A percentile compares a stretch with the other conserved stretches of the same genome.
These are phyloP conservation scores for Dactylorhiza incarnata DNA, from an alignment of 106 monocot species.

Conservation along the genomic window DNA sequence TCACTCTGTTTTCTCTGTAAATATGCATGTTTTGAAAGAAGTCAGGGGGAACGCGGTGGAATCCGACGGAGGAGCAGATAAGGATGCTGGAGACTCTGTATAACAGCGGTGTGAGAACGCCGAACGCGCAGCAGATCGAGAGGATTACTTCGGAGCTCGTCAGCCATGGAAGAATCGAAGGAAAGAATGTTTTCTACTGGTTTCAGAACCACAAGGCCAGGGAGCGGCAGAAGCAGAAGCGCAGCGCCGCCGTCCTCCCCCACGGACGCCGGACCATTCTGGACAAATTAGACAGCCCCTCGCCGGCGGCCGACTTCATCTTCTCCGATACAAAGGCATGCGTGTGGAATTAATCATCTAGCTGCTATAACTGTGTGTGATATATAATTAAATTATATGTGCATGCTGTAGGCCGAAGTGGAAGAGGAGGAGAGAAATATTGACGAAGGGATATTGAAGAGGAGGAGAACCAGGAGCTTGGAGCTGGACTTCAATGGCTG, in stretches of 20 bases:
- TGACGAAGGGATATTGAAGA: not conserved
- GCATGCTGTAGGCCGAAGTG: not conserved
- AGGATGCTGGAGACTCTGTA: conserved; percentile 46
- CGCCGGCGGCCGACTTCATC: not conserved
- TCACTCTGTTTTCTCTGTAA: not conserved
- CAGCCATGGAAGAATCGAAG: conserved; percentile 52
- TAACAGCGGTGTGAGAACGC: conserved; percentile 43
- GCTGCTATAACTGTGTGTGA: too few species aligned
- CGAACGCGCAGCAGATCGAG: conserved; percentile 50
- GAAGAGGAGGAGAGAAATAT: not conserved
- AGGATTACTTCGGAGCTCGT: conserved; percentile 46
- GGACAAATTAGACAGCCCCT: not conserved
- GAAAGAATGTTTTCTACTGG: conserved; percentile 98
- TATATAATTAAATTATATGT: not conserved
- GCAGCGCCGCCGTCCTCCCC: conserved; percentile 31
- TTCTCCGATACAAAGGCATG: not conserved
- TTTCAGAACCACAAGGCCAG: conserved; percentile 96
- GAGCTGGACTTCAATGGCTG: conserved; percentile 12
- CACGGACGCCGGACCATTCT: too few species aligned
- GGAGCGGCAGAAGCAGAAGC: conserved; percentile 68
- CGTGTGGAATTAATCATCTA: too few species aligned
- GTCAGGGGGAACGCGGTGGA: conserved; percentile 49
- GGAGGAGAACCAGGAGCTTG: conserved; percentile 48
- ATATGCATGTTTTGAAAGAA: not conserved
- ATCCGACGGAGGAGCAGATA: conserved; percentile 60